phyloP scores from a whole-genome alignment of 371 early-diverging fungal species.

The Capillidium heterosporum region DNA sequence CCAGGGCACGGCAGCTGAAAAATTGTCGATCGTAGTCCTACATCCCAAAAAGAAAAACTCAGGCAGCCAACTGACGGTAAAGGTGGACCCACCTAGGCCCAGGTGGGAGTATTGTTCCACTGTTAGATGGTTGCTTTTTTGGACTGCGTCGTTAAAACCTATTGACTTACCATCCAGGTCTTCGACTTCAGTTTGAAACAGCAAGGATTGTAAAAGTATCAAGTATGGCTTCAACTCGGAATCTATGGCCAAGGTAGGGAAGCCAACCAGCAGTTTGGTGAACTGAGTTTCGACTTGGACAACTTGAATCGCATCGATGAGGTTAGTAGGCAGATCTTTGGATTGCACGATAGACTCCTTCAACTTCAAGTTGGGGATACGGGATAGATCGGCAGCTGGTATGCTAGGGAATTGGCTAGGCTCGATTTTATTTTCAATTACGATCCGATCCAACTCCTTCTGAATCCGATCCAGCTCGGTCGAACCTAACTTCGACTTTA shows the following conservation, averaged over 20 bases:
- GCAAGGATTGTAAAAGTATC: slow-evolving; percentile 29
- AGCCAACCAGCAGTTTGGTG: slow-evolving; percentile 24
- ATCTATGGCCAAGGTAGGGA: slow-evolving; percentile 26
- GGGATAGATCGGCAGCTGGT: no score
- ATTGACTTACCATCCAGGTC: slow-evolving; percentile 11
- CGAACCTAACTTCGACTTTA: slow-evolving; percentile 21
- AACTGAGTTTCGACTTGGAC: slow-evolving; percentile 39
- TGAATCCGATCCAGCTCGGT: slow-evolving; percentile 25
- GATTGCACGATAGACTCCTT: no score
- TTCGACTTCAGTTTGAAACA: slow-evolving; percentile 12
- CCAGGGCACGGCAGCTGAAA: slow-evolving; percentile 20
- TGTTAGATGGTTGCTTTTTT: slow-evolving; percentile 30
- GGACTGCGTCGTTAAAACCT: slow-evolving; percentile 30
- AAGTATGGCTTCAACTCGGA: slow-evolving; percentile 32
- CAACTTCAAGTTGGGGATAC: no score
- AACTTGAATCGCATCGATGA: slow-evolving; percentile 18
- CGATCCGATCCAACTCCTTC: slow-evolving; percentile 22
- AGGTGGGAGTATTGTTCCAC: slow-evolving; percentile 14
- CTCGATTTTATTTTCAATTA: slow-evolving; percentile 32
- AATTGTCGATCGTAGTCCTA: slow-evolving; percentile 19
- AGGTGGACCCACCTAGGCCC: slow-evolving; percentile 36
- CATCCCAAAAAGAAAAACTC: slow-evolving; percentile 29
- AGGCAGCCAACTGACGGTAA: slow-evolving; percentile 28
- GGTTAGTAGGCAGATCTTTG: no score
- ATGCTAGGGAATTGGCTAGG: slow-evolving; percentile 20